These are phyloP conservation scores for Butyriboletus appendiculatus DNA, from an alignment of 1,284 basidiomycete genomes.

Conservation along the genomic window DNA sequence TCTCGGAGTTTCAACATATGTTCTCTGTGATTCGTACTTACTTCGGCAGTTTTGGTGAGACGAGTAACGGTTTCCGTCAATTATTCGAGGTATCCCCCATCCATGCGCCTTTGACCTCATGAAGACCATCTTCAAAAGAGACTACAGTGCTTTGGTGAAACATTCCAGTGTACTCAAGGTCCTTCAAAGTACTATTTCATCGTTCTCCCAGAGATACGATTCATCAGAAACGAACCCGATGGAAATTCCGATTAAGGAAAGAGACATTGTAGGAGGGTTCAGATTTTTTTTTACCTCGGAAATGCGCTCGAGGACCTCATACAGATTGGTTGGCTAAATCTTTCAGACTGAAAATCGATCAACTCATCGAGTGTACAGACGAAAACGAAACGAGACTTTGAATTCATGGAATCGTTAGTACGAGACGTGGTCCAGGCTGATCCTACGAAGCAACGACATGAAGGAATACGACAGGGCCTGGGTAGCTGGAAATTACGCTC, in stretches of 20 bases:
- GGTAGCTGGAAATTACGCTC: constrained; percentile 25
- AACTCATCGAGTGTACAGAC: background rate
- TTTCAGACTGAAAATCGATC: background rate
- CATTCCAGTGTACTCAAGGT: background rate
- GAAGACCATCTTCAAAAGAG: background rate
- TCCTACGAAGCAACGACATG: constrained; percentile 32
- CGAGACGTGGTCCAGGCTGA: constrained; percentile 34
- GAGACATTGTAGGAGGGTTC: no score
- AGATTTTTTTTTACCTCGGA: no score
- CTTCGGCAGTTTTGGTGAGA: background rate
- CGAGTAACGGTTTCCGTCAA: no score
- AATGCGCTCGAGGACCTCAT: no score
- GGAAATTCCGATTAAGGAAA: no score
- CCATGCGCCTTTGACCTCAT: background rate
- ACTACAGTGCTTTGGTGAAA: background rate
- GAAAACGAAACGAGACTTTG: constrained; percentile 21
- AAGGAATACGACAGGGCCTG: constrained; percentile 22
- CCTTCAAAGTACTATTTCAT: background rate
- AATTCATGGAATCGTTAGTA: constrained; percentile 33
- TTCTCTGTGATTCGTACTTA: background rate
- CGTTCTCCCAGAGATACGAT: no score
- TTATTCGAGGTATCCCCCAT: background rate
- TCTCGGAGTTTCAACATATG: background rate
- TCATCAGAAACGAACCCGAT: no score
- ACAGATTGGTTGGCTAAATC: no score